A percentile compares a stretch with the other conserved stretches of the same genome.
Conservation (phyloP, 1,284 basidiomycete species). For the Cystobasidium sp. region DNA sequence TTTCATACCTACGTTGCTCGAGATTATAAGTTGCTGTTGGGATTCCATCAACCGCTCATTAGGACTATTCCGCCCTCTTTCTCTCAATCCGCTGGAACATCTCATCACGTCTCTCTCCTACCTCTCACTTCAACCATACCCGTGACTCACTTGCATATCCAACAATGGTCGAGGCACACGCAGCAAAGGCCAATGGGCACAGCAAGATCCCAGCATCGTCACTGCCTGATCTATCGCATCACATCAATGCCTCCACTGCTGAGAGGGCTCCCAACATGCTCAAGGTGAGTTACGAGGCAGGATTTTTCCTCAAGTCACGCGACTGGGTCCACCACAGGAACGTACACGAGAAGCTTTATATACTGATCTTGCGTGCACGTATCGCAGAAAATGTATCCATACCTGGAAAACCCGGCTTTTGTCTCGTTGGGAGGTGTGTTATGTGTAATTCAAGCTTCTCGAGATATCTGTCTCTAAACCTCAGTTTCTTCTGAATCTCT, state of each 20-base stretch:
- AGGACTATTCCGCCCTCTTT: background rate
- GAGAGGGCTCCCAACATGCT: slow-evolving; percentile 66
- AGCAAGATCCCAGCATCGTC: slow-evolving; percentile 28
- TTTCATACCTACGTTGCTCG: too few species aligned
- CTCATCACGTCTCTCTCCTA: background rate
- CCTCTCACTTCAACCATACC: background rate
- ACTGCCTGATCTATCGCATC: slow-evolving; percentile 63
- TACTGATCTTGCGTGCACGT: too few species aligned
- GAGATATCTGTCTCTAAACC: background rate
- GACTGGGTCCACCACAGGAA: too few species aligned
- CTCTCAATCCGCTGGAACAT: background rate
- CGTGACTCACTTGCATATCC: background rate
- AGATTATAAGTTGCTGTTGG: too few species aligned
- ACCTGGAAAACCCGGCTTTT: slow-evolving; percentile 25
- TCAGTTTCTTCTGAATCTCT: background rate
- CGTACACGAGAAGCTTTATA: too few species aligned
- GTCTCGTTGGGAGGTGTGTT: slow-evolving; percentile 27
- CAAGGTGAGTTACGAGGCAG: slow-evolving; percentile 60
- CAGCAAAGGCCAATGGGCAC: slow-evolving; percentile 4
- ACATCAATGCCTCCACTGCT: slow-evolving; percentile 65
- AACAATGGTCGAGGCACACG: slow-evolving; percentile 36
- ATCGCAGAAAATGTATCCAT: slow-evolving; percentile 43
- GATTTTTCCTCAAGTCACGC: slow-evolving; percentile 11
- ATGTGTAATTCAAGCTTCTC: background rate
- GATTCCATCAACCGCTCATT: background rate